Base-by-base conservation (phyloP, 345 rosid species). In the Aurinia saxatilis region DNA sequence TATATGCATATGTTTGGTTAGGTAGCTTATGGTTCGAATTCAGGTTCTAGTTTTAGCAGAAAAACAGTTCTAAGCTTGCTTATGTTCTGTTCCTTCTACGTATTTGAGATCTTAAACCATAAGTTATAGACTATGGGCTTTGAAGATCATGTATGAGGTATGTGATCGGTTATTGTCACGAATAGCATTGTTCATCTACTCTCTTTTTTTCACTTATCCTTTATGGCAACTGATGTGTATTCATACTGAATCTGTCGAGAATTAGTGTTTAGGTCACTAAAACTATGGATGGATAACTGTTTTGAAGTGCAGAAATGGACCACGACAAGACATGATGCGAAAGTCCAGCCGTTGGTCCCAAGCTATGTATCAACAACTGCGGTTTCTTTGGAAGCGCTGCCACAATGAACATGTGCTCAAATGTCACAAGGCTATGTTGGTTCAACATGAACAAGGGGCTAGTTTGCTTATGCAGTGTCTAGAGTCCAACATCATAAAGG, bases 241-340 rank as follows among this genome's bases (percentile, higher is more conserved):
- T 25, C 19, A 17, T 41, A 13, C 36, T 65, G 53, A 41, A 33
- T 10, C 14, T 33, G 10, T 44, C 1, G 45, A 30, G 27, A 15
- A 50, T 17, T 34, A n/a, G n/a, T 48, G 15, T 58, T 17, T 3
- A 12, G 5, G 15, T 54, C 53, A 31, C 23, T 14, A 37, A 30
- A 48, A 33, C 57, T 46, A 39, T 25, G n/a, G 34, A 30, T 47
- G 36, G n/a, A n/a, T n/a, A n/a, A 9, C 45, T n/a, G 29, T 15
- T 39, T 48, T 2, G 13, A 59, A 67, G 69, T 63, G 75, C 63
- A 74, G 80, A 80, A 67, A 86, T 84, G 95, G 95, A 86, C 75
- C 90, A 85, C 36, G 87, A 91, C 64, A 88, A 91, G 80, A 91
- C 98, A 62, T 95, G 90, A 76, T 91, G 96, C 79, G 93, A 88